These are phyloP conservation scores for Colletotrichum spaethianum DNA, from an alignment of 2,329 filamentous ascomycete species.

Conservation along the genomic window DNA sequence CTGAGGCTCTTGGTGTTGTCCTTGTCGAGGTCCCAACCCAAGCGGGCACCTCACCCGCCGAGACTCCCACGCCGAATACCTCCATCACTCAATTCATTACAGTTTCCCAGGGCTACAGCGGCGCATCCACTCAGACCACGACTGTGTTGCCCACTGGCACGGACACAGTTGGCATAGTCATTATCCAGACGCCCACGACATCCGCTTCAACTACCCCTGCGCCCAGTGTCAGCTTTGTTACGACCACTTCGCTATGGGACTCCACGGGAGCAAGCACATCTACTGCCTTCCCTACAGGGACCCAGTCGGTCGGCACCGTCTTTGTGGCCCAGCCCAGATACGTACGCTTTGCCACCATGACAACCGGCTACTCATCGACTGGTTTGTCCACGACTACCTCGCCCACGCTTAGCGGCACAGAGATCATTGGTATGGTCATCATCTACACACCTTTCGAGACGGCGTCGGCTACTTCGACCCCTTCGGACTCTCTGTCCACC, in stretches of 20 bases:
- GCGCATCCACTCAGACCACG: neutral
- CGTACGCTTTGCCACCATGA: conserved; percentile 3
- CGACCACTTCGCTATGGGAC: conserved; percentile 12
- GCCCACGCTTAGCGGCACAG: conserved; percentile 14
- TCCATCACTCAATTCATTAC: conserved; percentile 2
- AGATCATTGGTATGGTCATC: conserved; percentile 22
- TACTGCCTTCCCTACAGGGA: conserved; percentile 18
- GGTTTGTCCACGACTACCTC: conserved; percentile 12
- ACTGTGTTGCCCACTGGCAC: neutral
- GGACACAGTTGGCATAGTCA: neutral
- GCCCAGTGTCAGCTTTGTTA: conserved; percentile 3
- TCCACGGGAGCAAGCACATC: conserved; percentile 17
- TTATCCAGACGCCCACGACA: neutral
- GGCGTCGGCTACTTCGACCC: neutral
- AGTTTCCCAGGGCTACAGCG: neutral
- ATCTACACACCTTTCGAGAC: conserved; percentile 1
- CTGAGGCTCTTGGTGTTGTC: neutral
- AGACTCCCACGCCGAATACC: neutral
- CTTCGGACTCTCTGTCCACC: neutral
- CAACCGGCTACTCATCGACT: neutral
- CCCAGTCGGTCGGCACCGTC: conserved; percentile 2
- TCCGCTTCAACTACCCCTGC: neutral
- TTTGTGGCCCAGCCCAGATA: conserved; percentile 8
- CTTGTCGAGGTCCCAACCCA: neutral
- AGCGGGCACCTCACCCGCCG: neutral